A percentile compares a stretch with the other conserved stretches of the same genome.
Conservation (phyloP, 257 asterid genomes). For the Solanum chaucha region DNA sequence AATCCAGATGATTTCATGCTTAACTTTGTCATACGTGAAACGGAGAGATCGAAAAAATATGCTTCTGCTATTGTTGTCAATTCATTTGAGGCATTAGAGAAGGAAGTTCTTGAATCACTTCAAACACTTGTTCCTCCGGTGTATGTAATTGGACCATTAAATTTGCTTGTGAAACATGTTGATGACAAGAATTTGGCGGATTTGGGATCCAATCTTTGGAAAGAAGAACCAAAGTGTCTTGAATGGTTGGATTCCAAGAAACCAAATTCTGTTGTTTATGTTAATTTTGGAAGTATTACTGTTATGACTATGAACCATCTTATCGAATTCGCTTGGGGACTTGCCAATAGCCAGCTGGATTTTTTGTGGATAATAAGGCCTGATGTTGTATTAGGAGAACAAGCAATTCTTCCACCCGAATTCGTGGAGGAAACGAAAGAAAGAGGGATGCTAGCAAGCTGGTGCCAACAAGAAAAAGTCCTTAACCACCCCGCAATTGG, state of each 20-base stretch:
- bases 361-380: constrained; percentile 13
- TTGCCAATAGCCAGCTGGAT: constrained; percentile 1
- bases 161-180: neutral
- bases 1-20: neutral
- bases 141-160: neutral
- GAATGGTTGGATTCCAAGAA: constrained; percentile 5
- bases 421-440: constrained; percentile 4
- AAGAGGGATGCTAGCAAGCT: constrained; percentile 3
- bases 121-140: neutral
- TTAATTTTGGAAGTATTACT: constrained; percentile 8
- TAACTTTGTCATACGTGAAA: neutral
- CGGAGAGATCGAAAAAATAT: neutral
- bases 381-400: constrained; percentile 1
- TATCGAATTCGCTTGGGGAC: constrained; percentile 9
- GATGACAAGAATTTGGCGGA: neutral
- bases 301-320: constrained; percentile 5
- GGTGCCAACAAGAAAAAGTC: constrained; percentile 13
- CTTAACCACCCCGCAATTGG: constrained; percentile 3
- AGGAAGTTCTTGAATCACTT: neutral
- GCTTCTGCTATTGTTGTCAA: neutral
- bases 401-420: neutral
- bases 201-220: constrained; percentile 8
- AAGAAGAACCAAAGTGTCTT: constrained; percentile 3
- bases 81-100: neutral
- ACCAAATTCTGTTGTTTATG: too few species aligned